Conservation (phyloP, 1,284 basidiomycete species). For the Pseudozyma tsukubaensis region DNA sequence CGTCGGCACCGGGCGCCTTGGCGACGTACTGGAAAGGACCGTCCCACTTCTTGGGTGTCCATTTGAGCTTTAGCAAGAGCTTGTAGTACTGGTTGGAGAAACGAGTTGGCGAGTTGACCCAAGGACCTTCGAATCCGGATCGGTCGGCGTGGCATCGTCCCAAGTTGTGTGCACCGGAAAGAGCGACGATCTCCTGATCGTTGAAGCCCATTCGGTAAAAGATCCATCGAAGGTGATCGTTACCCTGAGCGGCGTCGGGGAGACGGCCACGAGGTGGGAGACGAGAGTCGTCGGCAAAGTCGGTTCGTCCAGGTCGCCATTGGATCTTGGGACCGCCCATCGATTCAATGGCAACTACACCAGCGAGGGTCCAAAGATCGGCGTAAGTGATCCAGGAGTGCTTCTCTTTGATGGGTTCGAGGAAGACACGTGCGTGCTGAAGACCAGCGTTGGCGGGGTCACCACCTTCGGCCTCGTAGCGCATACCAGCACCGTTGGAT, state of each 20-base stretch:
- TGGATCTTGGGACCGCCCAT: slow-evolving; percentile 71
- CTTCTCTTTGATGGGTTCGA: slow-evolving; percentile 72
- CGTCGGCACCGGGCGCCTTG: slow-evolving; percentile 64
- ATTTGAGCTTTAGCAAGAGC: slow-evolving; percentile 71
- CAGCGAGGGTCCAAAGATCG: slow-evolving; percentile 71
- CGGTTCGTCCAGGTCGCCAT: slow-evolving; percentile 71
- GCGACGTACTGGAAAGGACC: slow-evolving; percentile 69
- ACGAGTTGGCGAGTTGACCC: slow-evolving; percentile 65
- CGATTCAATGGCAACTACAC: slow-evolving; percentile 71
- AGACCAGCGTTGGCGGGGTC: slow-evolving; percentile 70
- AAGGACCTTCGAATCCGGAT: slow-evolving; percentile 67
- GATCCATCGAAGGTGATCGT: slow-evolving; percentile 72
- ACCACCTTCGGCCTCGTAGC: slow-evolving; percentile 70
- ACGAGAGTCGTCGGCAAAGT: slow-evolving; percentile 70
- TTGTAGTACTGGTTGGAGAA: slow-evolving; percentile 67
- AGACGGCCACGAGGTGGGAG: slow-evolving; percentile 70
- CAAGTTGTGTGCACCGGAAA: slow-evolving; percentile 73
- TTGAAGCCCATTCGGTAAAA: slow-evolving; percentile 73
- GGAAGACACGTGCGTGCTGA: slow-evolving; percentile 72
- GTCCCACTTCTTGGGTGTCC: slow-evolving; percentile 72
- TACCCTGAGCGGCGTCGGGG: slow-evolving; percentile 72
- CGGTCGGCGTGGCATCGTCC: slow-evolving; percentile 69
- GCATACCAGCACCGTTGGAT: slow-evolving; percentile 71
- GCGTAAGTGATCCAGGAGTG: slow-evolving; percentile 73
- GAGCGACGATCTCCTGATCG: slow-evolving; percentile 74